Evolutionary conservation across 2,329 filamentous ascomycete genomes (phyloP), one percentile per base, ranked within the genome.

Genomic region (Thelonectria discophora): DNA sequence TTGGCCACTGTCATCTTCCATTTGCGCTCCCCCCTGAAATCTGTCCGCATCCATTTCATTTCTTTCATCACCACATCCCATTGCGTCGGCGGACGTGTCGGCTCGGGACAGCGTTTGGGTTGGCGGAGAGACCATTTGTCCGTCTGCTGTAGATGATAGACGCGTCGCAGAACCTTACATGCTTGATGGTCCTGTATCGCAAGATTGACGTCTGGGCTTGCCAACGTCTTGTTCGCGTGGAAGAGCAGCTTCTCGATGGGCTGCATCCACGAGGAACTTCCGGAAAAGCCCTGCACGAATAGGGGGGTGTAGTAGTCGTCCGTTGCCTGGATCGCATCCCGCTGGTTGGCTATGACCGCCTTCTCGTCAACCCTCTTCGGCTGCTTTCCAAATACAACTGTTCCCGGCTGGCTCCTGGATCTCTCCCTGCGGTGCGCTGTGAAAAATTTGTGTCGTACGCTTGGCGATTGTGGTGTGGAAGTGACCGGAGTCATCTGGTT

Each of bases 11-110:
- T 86, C 73, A 88, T 88, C 78, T 97, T 98, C 93, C 94, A 97
- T 75, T 97, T 97, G 42, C 93, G 84, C 76, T 98, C 95, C 77
- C 97, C 92, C 53, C 91, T 86, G 72, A 97, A 98, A 77, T 99
- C 95, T 2, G 93, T 97, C 52, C 94, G 88, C 92, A 99, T 96
- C 94, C 94, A 98, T 76, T 94, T 97, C 86, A 94, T 92, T 79
- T 99, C 94, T 68, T 93, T 86, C 32, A 99, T 80, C 57, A 98
- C 76, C 54, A 94, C 85, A 77, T 99, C 95, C 86, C 90, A 92
- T 69, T 98, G 94, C 2, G 90, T 89, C 1, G 87, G 84, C 17
- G 89, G 90, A 39, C 93, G 87, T 4, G 86, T 83, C 5, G 94
- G 94, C 76, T 99, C 95, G 2, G 88, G 84, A 40, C 89, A 91